A percentile compares a stretch with the other conserved stretches of the same genome.
Evolutionary conservation across 352 stramenopile genomes (phyloP).

Genomic region (Phytophthora hybrid): DNA sequence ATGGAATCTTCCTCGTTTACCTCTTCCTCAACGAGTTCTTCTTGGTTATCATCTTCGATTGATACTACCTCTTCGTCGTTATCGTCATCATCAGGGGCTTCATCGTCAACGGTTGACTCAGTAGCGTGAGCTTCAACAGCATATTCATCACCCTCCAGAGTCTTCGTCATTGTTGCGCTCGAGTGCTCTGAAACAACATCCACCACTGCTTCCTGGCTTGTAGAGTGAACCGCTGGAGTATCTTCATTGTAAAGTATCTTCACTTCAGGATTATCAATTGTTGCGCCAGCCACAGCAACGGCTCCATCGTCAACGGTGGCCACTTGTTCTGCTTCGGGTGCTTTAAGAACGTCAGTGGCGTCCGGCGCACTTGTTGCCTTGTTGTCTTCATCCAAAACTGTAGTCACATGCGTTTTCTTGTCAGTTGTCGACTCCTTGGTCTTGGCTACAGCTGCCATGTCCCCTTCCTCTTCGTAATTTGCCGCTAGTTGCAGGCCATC

Average conservation of each 20-base stretch:
- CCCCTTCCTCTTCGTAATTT: no score
- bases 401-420: no score
- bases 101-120: not conserved
- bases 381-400: not conserved
- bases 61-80: not conserved
- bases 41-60: not conserved
- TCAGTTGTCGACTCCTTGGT: no score
- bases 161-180: not conserved
- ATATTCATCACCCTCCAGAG: not conserved
- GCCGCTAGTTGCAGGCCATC: no score
- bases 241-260: not conserved
- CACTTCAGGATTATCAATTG: not conserved
- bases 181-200: not conserved
- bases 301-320: not conserved
- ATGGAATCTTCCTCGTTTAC: not conserved
- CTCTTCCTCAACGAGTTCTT: conserved; percentile 3
- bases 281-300: not conserved
- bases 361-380: not conserved
- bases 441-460: no score
- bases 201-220: not conserved
- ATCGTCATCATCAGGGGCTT: not conserved
- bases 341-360: not conserved
- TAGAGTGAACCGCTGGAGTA: not conserved
- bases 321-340: not conserved
- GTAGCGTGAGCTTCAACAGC: not conserved